These are phyloP conservation scores for Trichoderma guizhouense DNA, from an alignment of 2,329 filamentous ascomycete genomes.

Conservation along the genomic window DNA sequence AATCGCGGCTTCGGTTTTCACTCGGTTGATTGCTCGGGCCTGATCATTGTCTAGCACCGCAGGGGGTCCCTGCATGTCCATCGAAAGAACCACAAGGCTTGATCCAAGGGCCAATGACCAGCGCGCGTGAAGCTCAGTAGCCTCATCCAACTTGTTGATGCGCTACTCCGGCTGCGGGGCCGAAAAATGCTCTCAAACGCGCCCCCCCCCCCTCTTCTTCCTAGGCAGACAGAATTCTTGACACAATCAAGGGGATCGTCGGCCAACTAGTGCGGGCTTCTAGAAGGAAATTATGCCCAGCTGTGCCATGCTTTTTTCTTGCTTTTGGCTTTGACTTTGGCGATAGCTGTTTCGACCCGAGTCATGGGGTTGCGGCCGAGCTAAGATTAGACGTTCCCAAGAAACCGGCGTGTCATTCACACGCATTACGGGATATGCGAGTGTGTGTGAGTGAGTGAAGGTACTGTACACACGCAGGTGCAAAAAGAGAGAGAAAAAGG, in stretches of 20 bases:
- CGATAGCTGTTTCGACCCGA: constrained; percentile 1
- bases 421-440: not conserved
- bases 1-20: constrained; percentile 10
- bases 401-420: not conserved
- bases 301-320: not conserved
- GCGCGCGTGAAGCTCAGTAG: not conserved
- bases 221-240: not conserved
- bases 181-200: constrained; percentile 1
- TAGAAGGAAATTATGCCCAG: not conserved
- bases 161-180: constrained; percentile 15
- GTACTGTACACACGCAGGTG: not conserved
- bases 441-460: not conserved
- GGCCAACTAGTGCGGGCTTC: not conserved
- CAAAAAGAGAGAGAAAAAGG: not conserved
- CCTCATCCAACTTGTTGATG: not conserved
- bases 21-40: constrained; percentile 10
- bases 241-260: not conserved
- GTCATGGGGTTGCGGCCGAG: not conserved
- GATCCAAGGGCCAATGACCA: not conserved
- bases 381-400: not conserved
- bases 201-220: not conserved
- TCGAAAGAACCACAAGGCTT: constrained; percentile 1
- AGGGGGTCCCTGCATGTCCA: not conserved
- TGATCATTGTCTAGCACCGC: not conserved
- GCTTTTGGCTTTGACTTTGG: not conserved